Base-by-base conservation (phyloP, 345 rosid genomes). In the Eucalyptus brandiana region DNA sequence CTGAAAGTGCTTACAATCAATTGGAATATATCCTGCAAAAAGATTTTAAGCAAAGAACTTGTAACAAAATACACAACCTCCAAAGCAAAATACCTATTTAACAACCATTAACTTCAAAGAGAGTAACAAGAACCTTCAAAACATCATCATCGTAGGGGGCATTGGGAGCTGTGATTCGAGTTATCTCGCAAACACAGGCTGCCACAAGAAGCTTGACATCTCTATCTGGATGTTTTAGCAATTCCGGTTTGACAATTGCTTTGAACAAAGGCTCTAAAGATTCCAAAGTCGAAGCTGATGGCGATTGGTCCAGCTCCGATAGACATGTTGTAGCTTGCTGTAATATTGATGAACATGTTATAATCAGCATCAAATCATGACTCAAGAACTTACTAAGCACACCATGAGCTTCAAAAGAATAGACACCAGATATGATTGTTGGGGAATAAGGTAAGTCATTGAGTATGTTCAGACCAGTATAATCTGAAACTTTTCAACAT, bases 101-200 rank as follows among this genome's bases (percentile, higher is more conserved):
- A 42, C 42, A 69, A 42, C 17, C 69, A 26, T 44, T 42, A 62
- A 86, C 80, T 72, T 72, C 47, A 54, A 37, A 15, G 5, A 18
- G 56, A 86, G 72, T 69, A 87, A 62, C 91, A 88, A 87, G 83
- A 89, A 97, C 99, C 99, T 96, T 98, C 89, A 98, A 91, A 89
- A 94, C 92, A 86, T 94, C 97, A 92, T 96, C 99, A 87, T 90
- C 92, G 87, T 97, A 98, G 89, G 99, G 99, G 87, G 99, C 98
- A 92, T 96, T 98, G 67, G 99, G 99, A n/a, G 99, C 99, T 88
- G 99, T 96, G 81, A 98, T 95, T 86, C 99, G 96, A 88, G 99
- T 96, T 89, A 97, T 95, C 93, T 98, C 99, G 89, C 99, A 98
- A 89, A 97, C 92, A 87, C 98, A 98, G n/a, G 98, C 94, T 30